Evolutionary conservation across 2,329 filamentous ascomycete genomes (phyloP), one percentile per base, ranked within the genome.

Genomic region (Penicillium sclerotiorum): DNA sequence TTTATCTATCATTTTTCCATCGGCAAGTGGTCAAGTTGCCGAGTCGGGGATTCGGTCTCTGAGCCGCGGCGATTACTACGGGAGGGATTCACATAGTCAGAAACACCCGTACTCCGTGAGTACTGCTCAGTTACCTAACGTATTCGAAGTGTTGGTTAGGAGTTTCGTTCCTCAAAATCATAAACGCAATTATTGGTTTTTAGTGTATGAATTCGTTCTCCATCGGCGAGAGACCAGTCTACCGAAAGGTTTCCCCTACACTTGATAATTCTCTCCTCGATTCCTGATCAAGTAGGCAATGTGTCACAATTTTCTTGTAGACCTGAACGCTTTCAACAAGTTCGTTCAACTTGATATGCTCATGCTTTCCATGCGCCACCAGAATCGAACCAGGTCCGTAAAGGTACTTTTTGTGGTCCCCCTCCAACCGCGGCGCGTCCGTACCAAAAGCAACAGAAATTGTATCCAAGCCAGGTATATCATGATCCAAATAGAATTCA

Each of bases 371-470:
- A 47, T 75, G 73, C 1, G 72, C 72, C 0, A 71, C 66, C 4
- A 66, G 47, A 36, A 74, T 74, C 5, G 69, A 69, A 0, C 71
- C 73, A 2, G 72, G 72, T 0, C 71, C 72, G 47, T 74, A 74
- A 17, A 75, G 57, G 13, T 72, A 67, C 41, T 68, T 69, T 33
- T 62, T 72, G 35, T 67, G 62, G 15, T 62, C 50, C 38, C 67
- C 56, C 36, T 58, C 62, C 7, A 74, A 59, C 4, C 70, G 61
- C 4, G 72, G 72, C 4, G 72, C 65, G 32, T 75, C 72, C 2
- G 72, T 75, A 1, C 72, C 72, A 48, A 69, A 75, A 3, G 69
- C 59, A 37, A 74, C 71, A 0, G 71, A 65, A 7, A 66, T 63
- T n/a, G 45, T 47, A 8, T 72, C 67, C 39, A 74, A 71, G 2